phyloP scores from a whole-genome alignment of 2,329 filamentous ascomycete genomes.

The Aquanectria penicillioides region DNA sequence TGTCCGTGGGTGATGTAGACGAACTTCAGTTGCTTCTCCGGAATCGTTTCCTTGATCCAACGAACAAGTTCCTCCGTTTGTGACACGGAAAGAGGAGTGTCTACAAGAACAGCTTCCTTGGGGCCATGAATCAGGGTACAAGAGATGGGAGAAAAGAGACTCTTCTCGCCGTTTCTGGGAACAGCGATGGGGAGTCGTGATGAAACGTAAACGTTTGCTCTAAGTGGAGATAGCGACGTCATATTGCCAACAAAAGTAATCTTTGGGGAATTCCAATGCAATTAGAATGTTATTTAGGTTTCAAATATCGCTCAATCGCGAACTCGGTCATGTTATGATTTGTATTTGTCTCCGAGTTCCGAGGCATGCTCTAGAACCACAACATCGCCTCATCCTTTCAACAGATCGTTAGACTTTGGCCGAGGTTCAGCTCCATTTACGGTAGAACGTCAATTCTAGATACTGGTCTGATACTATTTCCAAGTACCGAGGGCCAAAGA shows the following conservation, averaged over 20 bases:
- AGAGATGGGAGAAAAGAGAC: slow-evolving; percentile 6
- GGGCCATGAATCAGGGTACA: slow-evolving; percentile 9
- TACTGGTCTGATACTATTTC: no score
- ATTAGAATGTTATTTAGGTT: no score
- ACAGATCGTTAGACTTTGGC: no score
- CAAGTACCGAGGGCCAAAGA: no score
- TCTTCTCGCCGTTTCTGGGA: neutral
- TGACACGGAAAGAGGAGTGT: slow-evolving; percentile 2
- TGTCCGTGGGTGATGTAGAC: slow-evolving; percentile 16
- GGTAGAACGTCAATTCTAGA: no score
- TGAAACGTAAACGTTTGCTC: slow-evolving; percentile 3
- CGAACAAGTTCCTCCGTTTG: neutral
- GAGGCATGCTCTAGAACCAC: no score
- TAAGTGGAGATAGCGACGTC: neutral
- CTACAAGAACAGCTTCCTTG: slow-evolving; percentile 3
- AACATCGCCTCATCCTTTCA: no score
- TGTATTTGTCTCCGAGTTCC: no score
- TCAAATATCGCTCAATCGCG: neutral
- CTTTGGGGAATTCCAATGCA: neutral
- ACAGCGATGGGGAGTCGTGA: neutral
- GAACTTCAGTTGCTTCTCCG: neutral
- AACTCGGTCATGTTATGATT: neutral
- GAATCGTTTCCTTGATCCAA: slow-evolving; percentile 8
- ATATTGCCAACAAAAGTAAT: neutral
- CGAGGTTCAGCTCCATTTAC: no score